Evolutionary conservation across 1,284 basidiomycete species (phyloP).

Genomic region (Sporisorium graminicola): DNA sequence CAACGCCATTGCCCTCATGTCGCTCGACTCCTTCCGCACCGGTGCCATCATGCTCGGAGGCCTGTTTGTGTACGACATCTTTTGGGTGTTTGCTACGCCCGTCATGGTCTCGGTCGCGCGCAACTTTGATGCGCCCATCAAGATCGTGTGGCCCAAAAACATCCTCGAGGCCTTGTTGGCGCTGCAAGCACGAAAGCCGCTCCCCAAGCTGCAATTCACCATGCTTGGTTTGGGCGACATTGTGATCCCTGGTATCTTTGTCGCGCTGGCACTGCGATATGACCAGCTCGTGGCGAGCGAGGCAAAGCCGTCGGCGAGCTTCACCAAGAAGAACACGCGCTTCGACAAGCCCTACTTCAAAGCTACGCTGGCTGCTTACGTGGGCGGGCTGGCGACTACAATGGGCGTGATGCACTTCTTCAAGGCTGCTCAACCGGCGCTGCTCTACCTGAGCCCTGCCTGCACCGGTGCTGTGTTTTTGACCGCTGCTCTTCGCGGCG

Average conservation of each 20-base stretch:
- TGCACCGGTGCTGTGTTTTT: constrained; percentile 72
- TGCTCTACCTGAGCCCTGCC: constrained; percentile 82
- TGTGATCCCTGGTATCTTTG: constrained; percentile 88
- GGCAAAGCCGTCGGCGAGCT: constrained; percentile 46
- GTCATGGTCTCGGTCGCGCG: constrained; percentile 79
- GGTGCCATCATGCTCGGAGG: constrained; percentile 81
- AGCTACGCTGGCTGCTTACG: constrained; percentile 80
- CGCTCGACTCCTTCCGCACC: constrained; percentile 90
- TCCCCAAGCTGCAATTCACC: constrained; percentile 76
- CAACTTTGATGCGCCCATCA: constrained; percentile 87
- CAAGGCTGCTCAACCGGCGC: constrained; percentile 86
- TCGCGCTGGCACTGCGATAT: constrained; percentile 88
- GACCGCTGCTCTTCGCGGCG: constrained; percentile 69
- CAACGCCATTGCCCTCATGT: constrained; percentile 83
- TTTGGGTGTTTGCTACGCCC: constrained; percentile 68
- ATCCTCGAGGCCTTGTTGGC: constrained; percentile 41
- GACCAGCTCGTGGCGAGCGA: constrained; percentile 76
- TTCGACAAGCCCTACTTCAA: constrained; percentile 85
- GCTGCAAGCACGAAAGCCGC: constrained; percentile 17
- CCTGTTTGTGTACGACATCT: constrained; percentile 68
- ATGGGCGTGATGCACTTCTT: constrained; percentile 89
- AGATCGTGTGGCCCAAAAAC: constrained; percentile 73
- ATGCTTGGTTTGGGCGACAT: constrained; percentile 95
- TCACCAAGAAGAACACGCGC: constrained; percentile 50
- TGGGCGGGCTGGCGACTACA: constrained; percentile 81